phyloP scores from a whole-genome alignment of 1,284 basidiomycete species.

The Apiotrichum siamense region DNA sequence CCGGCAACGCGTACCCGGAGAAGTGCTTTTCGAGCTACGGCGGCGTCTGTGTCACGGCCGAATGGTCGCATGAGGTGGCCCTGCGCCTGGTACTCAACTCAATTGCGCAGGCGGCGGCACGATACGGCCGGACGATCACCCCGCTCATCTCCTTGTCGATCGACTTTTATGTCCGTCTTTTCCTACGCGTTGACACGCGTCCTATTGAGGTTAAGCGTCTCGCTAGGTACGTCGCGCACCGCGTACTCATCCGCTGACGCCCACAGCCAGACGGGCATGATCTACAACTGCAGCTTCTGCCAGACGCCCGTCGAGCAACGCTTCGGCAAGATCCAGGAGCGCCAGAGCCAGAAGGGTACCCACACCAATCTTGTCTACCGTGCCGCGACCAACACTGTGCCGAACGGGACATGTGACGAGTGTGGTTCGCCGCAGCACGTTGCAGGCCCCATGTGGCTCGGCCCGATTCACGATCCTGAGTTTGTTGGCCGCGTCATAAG shows the following conservation, averaged over 20 bases:
- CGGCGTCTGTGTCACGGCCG: constrained; percentile 81
- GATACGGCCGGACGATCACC: constrained; percentile 87
- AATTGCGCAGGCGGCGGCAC: constrained; percentile 75
- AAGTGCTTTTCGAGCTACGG: constrained; percentile 97
- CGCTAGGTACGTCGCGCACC: constrained; percentile 33
- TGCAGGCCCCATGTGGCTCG: constrained; percentile 96
- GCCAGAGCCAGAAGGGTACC: constrained; percentile 48
- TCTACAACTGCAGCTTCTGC: constrained; percentile 75
- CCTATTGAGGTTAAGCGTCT: constrained; percentile 83
- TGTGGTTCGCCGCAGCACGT: constrained; percentile 74
- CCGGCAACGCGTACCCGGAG: constrained; percentile 90
- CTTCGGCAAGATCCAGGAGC: constrained; percentile 63
- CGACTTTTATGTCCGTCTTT: constrained; percentile 94
- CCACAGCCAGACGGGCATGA: constrained; percentile 55
- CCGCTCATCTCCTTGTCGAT: constrained; percentile 91
- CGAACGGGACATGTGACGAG: constrained; percentile 59
- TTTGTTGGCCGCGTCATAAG: constrained; percentile 73
- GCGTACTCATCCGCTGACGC: background rate
- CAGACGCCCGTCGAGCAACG: constrained; percentile 73
- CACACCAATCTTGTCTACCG: constrained; percentile 62
- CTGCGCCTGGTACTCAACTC: constrained; percentile 82
- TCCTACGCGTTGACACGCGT: constrained; percentile 69
- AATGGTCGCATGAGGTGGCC: constrained; percentile 90
- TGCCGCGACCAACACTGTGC: constrained; percentile 57
- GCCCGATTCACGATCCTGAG: constrained; percentile 68